These are phyloP conservation scores for Agaricus bisporus DNA, from an alignment of 768 basidiomycete genomes.

Conservation along the genomic window DNA sequence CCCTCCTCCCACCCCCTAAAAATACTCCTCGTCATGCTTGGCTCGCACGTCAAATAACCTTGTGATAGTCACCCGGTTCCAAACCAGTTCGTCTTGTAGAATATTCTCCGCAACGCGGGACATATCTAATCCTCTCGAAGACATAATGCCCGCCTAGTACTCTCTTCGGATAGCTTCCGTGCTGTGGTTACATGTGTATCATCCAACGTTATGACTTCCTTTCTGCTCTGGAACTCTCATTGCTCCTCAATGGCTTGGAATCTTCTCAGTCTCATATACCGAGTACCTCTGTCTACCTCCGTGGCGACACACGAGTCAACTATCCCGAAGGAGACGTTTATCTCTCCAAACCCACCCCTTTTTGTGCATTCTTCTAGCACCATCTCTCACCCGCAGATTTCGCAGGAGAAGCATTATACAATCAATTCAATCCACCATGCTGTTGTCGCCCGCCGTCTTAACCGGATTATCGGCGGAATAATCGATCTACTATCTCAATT, in stretches of 20 bases:
- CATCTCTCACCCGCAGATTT: background rate
- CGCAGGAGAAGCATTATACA: background rate
- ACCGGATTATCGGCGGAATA: slow-evolving; percentile 2
- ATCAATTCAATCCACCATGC: slow-evolving; percentile 1
- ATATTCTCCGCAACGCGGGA: no score
- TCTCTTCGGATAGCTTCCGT: no score
- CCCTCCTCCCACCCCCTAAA: background rate
- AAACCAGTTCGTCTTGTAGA: background rate
- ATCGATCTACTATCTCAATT: background rate
- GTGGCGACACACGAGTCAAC: background rate
- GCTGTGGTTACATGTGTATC: no score
- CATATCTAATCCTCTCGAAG: no score
- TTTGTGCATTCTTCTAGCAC: background rate
- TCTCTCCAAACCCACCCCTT: background rate
- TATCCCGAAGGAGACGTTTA: slow-evolving; percentile 1
- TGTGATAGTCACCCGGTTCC: background rate
- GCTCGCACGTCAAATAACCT: slow-evolving; percentile 9
- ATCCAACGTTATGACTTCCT: no score
- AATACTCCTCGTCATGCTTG: background rate
- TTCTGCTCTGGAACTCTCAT: no score
- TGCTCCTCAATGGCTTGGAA: no score
- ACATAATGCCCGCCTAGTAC: no score
- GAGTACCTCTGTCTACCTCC: no score
- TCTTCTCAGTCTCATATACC: background rate
- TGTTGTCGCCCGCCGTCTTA: background rate